Percentiles rank a stretch among this genome's conserved stretches.
Evolutionary conservation across 2,329 filamentous ascomycete genomes (phyloP).

Genomic region (Ophiocordyceps polyrhachis-furcata): DNA sequence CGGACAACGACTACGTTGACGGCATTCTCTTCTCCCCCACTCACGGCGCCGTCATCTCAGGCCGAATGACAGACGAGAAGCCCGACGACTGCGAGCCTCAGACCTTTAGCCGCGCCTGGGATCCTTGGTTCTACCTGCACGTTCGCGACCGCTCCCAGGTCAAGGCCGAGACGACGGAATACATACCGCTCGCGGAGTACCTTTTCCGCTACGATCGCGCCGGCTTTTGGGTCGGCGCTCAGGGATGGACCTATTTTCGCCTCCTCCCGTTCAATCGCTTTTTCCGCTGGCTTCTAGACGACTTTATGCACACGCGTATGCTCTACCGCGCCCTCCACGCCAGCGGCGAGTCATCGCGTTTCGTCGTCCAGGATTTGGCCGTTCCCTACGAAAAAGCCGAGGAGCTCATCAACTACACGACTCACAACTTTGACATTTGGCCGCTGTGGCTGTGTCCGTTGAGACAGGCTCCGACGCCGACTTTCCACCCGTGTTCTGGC

Average conservation of each 20-base stretch:
- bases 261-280: constrained; percentile 44
- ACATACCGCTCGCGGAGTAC: constrained; percentile 51
- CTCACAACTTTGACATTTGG: constrained; percentile 33
- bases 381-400: constrained; percentile 33
- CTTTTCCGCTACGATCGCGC: constrained; percentile 62
- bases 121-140: constrained; percentile 66
- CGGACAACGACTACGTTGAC: constrained; percentile 49
- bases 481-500: constrained; percentile 34
- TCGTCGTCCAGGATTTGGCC: constrained; percentile 50
- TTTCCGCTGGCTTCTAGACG: constrained; percentile 51
- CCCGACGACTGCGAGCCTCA: constrained; percentile 22
- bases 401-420: constrained; percentile 36
- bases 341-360: constrained; percentile 43
- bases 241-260: constrained; percentile 48
- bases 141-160: constrained; percentile 27
- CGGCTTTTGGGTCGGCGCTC: constrained; percentile 53
- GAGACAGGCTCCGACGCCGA: constrained; percentile 26
- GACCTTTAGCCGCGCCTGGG: constrained; percentile 38
- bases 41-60: constrained; percentile 48
- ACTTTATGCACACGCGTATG: constrained; percentile 57
- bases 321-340: constrained; percentile 54
- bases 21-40: constrained; percentile 46
- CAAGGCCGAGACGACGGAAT: constrained; percentile 22
- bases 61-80: constrained; percentile 36
- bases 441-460: constrained; percentile 42